phyloP scores from a whole-genome alignment of 768 basidiomycete genomes.

The Xerocomus potaroensis region DNA sequence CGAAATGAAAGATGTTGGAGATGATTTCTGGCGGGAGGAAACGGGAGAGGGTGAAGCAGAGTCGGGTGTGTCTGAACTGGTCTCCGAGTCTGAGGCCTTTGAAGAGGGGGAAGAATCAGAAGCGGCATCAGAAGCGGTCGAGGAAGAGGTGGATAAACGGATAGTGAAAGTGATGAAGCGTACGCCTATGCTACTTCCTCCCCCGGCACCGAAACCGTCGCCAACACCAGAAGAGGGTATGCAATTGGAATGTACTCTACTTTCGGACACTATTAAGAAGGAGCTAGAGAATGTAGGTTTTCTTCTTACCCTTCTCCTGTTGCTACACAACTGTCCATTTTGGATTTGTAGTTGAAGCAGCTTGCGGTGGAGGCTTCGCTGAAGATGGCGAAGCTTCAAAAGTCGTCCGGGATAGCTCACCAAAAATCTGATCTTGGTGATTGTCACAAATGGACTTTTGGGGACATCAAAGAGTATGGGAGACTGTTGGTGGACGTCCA shows the following conservation, averaged over 20 bases:
- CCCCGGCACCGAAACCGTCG: slow-evolving; percentile 8
- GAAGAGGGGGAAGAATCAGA: slow-evolving; percentile 21
- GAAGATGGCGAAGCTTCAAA: slow-evolving; percentile 34
- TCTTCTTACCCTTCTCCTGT: neutral
- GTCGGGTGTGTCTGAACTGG: neutral
- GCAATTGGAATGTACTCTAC: slow-evolving; percentile 56
- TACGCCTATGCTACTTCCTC: slow-evolving; percentile 9
- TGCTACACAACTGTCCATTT: neutral
- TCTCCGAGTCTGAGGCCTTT: neutral
- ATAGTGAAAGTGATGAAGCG: slow-evolving; percentile 23
- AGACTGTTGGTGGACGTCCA: slow-evolving; percentile 34
- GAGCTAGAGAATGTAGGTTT: slow-evolving; percentile 59
- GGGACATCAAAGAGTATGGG: slow-evolving; percentile 50
- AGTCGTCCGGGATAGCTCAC: slow-evolving; percentile 36
- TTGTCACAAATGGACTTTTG: slow-evolving; percentile 48
- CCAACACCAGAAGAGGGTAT: slow-evolving; percentile 52
- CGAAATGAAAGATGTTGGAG: no score
- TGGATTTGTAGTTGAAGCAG: slow-evolving; percentile 37
- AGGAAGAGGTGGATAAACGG: slow-evolving; percentile 16
- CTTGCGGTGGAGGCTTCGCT: slow-evolving; percentile 37
- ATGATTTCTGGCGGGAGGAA: no score
- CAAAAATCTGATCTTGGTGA: slow-evolving; percentile 45
- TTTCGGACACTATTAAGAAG: slow-evolving; percentile 43
- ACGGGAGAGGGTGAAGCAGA: slow-evolving; percentile 30
- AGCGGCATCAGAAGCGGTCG: slow-evolving; percentile 18